These are phyloP conservation scores for Annulohypoxylon nitens DNA, from an alignment of 495 filamentous ascomycete species.

Conservation along the genomic window DNA sequence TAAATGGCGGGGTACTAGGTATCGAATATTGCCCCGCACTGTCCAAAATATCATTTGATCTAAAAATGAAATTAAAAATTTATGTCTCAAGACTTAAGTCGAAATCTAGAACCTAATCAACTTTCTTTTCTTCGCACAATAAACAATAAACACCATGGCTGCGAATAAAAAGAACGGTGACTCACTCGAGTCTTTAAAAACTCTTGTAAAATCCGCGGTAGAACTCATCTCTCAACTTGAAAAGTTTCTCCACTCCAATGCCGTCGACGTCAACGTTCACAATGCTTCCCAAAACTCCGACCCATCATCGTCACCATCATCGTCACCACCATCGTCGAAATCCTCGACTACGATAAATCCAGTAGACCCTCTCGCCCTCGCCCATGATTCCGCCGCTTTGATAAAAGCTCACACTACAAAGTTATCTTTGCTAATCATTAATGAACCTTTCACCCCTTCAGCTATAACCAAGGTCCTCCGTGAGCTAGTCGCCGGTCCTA, in stretches of 20 bases:
- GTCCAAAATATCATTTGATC: too few species aligned
- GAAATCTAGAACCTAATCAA: too few species aligned
- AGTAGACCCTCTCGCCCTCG: slow-evolving; percentile 66
- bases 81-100: too few species aligned
- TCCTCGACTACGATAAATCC: slow-evolving; percentile 24
- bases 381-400: slow-evolving; percentile 70
- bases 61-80: too few species aligned
- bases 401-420: slow-evolving; percentile 88
- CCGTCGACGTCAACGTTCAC: slow-evolving; percentile 30
- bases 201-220: slow-evolving; percentile 48
- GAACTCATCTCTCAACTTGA: slow-evolving; percentile 57
- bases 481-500: slow-evolving; percentile 72
- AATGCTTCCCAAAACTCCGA: slow-evolving; percentile 12
- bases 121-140: too few species aligned
- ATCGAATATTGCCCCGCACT: too few species aligned
- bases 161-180: slow-evolving; percentile 21
- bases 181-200: slow-evolving; percentile 55
- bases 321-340: slow-evolving; percentile 8
- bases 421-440: slow-evolving; percentile 85
- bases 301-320: slow-evolving; percentile 5
- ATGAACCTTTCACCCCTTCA: slow-evolving; percentile 82
- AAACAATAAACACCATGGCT: slow-evolving; percentile 3
- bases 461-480: slow-evolving; percentile 76
- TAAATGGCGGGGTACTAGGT: too few species aligned
- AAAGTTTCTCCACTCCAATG: slow-evolving; percentile 48